These are phyloP conservation scores for Bretschneidera sinensis DNA, from an alignment of 345 rosid species.

Conservation along the genomic window DNA sequence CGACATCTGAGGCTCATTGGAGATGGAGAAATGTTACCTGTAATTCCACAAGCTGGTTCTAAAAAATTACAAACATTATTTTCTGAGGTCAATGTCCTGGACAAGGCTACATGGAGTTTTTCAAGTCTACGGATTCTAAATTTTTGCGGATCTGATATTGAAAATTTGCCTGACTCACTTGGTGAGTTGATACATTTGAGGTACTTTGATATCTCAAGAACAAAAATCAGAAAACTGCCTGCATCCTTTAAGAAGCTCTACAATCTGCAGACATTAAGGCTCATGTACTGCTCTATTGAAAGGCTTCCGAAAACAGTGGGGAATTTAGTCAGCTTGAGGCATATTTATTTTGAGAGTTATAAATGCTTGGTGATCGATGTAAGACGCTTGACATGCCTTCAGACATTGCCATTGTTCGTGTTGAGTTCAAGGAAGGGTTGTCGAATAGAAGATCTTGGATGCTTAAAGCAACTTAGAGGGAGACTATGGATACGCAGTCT, in stretches of 20 bases:
- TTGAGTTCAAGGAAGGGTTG: neutral
- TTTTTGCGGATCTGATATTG: neutral
- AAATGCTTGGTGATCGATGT: neutral
- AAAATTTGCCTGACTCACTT: conserved; percentile 8
- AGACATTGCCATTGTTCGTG: conserved; percentile 6
- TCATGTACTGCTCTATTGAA: neutral
- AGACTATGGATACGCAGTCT: neutral
- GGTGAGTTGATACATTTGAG: conserved; percentile 16
- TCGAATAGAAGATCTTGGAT: neutral
- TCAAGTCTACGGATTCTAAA: conserved; percentile 8
- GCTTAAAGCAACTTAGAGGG: neutral
- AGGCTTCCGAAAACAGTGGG: conserved; percentile 2
- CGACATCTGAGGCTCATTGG: conserved; percentile 6
- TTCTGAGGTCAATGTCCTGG: neutral
- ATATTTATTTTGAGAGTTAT: neutral
- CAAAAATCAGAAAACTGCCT: neutral
- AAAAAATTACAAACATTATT: neutral
- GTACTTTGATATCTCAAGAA: conserved; percentile 16
- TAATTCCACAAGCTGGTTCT: neutral
- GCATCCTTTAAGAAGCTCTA: conserved; percentile 11
- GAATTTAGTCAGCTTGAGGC: conserved; percentile 3
- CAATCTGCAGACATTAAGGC: conserved; percentile 16
- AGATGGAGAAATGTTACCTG: neutral
- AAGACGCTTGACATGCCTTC: conserved; percentile 3
- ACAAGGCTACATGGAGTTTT: neutral